Evolutionary conservation across 2,329 filamentous ascomycete species (phyloP).

Genomic region (Verticillium zaregamsianum): DNA sequence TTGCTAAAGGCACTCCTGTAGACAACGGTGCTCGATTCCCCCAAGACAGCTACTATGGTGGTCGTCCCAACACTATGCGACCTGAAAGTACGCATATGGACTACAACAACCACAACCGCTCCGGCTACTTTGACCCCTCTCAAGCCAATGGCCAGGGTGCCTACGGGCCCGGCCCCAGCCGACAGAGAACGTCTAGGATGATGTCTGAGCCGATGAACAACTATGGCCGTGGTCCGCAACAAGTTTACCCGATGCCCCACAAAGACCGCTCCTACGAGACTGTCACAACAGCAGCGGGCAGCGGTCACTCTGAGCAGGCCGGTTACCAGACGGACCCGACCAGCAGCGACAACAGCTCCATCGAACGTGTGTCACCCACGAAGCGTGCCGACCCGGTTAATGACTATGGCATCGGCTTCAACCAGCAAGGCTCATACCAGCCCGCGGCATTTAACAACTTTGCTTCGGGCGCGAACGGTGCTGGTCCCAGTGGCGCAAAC

Average conservation of each 20-base stretch:
- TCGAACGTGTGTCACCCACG: constrained; percentile 64
- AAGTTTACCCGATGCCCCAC: constrained; percentile 50
- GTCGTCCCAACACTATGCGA: constrained; percentile 34
- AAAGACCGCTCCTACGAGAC: constrained; percentile 85
- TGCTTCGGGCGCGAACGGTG: background rate
- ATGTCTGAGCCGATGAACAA: constrained; percentile 39
- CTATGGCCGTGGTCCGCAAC: constrained; percentile 32
- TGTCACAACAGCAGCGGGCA: constrained; percentile 71
- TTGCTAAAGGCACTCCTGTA: constrained; percentile 16
- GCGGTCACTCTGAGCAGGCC: constrained; percentile 69
- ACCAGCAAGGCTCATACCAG: constrained; percentile 37
- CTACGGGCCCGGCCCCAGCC: constrained; percentile 24
- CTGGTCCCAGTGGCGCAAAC: constrained; percentile 2
- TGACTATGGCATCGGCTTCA: constrained; percentile 61
- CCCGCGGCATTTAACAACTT: constrained; percentile 29
- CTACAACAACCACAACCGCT: constrained; percentile 25
- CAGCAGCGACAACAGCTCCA: constrained; percentile 88
- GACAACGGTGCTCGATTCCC: constrained; percentile 39
- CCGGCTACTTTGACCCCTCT: constrained; percentile 38
- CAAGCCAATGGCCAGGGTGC: constrained; percentile 20
- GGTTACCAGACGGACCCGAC: constrained; percentile 80
- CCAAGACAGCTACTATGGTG: constrained; percentile 49
- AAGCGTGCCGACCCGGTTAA: constrained; percentile 49
- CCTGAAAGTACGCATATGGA: constrained; percentile 38
- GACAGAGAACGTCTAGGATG: constrained; percentile 35